Evolutionary conservation across 352 stramenopile genomes (phyloP).

Genomic region (Globisporangium splendens): DNA sequence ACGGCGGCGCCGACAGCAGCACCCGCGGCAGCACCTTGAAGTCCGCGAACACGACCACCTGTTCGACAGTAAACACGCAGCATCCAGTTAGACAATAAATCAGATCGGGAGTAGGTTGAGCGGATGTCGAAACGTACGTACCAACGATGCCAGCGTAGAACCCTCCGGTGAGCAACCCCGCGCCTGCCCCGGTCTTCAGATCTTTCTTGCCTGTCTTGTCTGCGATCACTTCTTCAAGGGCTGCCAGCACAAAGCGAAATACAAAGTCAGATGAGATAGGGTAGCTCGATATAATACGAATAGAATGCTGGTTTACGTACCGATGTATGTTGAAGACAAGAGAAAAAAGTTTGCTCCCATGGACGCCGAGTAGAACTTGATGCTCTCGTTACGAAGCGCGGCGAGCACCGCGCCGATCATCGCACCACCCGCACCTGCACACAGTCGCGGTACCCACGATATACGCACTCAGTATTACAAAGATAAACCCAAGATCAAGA

Average conservation of each 20-base stretch:
- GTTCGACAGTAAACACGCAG: neutral
- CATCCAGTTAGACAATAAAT: neutral
- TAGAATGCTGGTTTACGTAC: constrained; percentile 18
- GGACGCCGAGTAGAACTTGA: constrained; percentile 77
- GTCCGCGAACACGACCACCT: constrained; percentile 62
- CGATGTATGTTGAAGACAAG: constrained; percentile 81
- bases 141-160: constrained; percentile 70
- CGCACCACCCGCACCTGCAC: constrained; percentile 44
- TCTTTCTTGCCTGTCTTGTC: constrained; percentile 68
- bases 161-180: constrained; percentile 62
- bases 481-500: neutral
- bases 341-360: constrained; percentile 87
- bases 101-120: neutral
- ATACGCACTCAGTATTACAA: no score
- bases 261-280: neutral
- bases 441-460: neutral
- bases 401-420: constrained; percentile 57
- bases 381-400: constrained; percentile 66
- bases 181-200: constrained; percentile 45
- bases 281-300: neutral
- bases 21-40: constrained; percentile 65
- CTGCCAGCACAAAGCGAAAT: constrained; percentile 15
- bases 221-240: constrained; percentile 72
- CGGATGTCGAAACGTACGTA: constrained; percentile 18
- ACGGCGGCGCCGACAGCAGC: constrained; percentile 55